Conservation (phyloP, 2,329 filamentous ascomycete genomes). For the Ceratocystis alfenasii region DNA sequence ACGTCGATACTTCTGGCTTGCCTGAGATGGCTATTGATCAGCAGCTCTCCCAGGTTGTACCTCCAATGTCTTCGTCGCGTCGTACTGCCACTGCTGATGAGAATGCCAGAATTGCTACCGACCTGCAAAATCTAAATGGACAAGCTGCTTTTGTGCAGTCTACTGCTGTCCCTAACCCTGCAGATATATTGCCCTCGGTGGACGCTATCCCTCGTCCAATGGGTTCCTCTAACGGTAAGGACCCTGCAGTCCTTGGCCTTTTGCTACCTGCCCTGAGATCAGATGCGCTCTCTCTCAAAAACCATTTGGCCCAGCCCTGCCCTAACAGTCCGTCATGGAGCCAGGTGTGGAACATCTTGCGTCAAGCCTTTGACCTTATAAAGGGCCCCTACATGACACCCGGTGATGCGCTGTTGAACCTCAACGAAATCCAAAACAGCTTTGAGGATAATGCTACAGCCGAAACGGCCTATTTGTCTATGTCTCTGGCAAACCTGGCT, state of each 20-base stretch:
- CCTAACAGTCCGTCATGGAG: conserved; percentile 22
- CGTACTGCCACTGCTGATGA: conserved; percentile 21
- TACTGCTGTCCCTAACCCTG: conserved; percentile 19
- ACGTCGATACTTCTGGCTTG: conserved; percentile 11
- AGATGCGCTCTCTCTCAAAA: conserved; percentile 27
- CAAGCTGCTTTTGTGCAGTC: conserved; percentile 22
- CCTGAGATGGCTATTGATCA: conserved; percentile 20
- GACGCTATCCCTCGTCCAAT: conserved; percentile 15
- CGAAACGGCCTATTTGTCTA: conserved; percentile 21
- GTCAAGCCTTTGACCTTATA: conserved; percentile 25
- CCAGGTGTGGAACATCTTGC: conserved; percentile 22
- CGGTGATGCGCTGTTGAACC: conserved; percentile 28
- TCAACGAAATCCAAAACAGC: conserved; percentile 21
- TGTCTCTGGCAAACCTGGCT: conserved; percentile 31
- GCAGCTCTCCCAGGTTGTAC: conserved; percentile 9
- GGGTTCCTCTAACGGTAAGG: neutral
- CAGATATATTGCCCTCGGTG: conserved; percentile 18
- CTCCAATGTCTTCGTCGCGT: conserved; percentile 15
- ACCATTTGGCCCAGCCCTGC: conserved; percentile 24
- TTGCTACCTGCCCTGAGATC: conserved; percentile 27
- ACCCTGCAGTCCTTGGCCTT: conserved; percentile 24
- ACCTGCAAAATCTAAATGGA: conserved; percentile 24
- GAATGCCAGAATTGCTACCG: conserved; percentile 23
- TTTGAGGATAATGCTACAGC: conserved; percentile 11
- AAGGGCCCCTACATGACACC: conserved; percentile 27